Percentiles rank a stretch among this genome's conserved stretches.
Conservation (phyloP, 176 grass and related monocot species). For the Triticum aestivum region IWGSC_CS_RefSeq_v2.1 NC_057812.1:648022234-648022733, state of each 20-base stretch:
- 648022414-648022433: too few species aligned
- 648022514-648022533: conserved; percentile 66
- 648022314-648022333: conserved; percentile 60
- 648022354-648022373: conserved; percentile 55
- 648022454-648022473: conserved; percentile 28
- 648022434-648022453: background rate
- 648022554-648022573: background rate
- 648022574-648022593: background rate
- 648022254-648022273: conserved; percentile 69
- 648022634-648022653: conserved; percentile 47
- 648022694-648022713: too few species aligned
- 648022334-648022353: conserved; percentile 61
- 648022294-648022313: conserved; percentile 41
- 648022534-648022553: conserved; percentile 46
- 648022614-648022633: background rate
- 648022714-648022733: too few species aligned
- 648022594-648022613: conserved; percentile 57
- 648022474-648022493: too few species aligned
- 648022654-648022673: conserved; percentile 51
- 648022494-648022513: conserved; percentile 37
- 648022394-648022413: background rate
- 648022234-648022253: conserved; percentile 76
- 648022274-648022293: conserved; percentile 67
- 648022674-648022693: conserved; percentile 32
- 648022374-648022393: conserved; percentile 35